These are phyloP conservation scores for Epichloe elymi DNA, from an alignment of 2,329 filamentous ascomycete species.

Conservation along the genomic window DNA sequence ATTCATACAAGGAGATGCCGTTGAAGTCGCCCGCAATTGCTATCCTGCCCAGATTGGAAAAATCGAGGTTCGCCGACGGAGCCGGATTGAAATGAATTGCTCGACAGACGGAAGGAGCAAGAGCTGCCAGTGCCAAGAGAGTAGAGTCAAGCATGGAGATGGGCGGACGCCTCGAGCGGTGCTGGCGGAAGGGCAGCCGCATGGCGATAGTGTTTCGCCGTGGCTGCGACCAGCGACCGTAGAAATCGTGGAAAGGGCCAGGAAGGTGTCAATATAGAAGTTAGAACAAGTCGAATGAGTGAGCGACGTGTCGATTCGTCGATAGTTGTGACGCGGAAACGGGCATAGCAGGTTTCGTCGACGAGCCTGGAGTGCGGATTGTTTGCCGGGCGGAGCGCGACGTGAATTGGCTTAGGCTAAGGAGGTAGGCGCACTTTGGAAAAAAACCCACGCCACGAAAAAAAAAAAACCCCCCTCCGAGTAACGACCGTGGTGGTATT, in stretches of 20 bases:
- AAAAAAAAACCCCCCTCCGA: neutral
- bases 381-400: neutral
- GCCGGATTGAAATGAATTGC: conserved; percentile 48
- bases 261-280: neutral
- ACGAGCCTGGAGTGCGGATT: neutral
- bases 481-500: conserved; percentile 1
- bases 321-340: neutral
- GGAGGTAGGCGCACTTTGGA: neutral
- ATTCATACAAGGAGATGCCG: conserved; percentile 82
- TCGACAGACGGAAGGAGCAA: conserved; percentile 28
- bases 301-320: conserved; percentile 1
- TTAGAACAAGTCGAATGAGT: neutral
- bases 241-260: neutral
- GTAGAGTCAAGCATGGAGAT: conserved; percentile 13
- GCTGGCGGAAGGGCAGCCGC: conserved; percentile 32
- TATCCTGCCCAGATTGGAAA: conserved; percentile 66
- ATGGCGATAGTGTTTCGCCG: conserved; percentile 24
- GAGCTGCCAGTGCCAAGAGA: conserved; percentile 27
- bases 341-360: conserved; percentile 4
- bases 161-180: conserved; percentile 26
- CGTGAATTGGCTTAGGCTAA: neutral
- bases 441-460: neutral
- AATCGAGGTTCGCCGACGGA: conserved; percentile 61
- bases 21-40: conserved; percentile 82
- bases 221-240: neutral